These are phyloP conservation scores for Phytophthora megakarya DNA, from an alignment of 352 stramenopile genomes.

Conservation along the genomic window DNA sequence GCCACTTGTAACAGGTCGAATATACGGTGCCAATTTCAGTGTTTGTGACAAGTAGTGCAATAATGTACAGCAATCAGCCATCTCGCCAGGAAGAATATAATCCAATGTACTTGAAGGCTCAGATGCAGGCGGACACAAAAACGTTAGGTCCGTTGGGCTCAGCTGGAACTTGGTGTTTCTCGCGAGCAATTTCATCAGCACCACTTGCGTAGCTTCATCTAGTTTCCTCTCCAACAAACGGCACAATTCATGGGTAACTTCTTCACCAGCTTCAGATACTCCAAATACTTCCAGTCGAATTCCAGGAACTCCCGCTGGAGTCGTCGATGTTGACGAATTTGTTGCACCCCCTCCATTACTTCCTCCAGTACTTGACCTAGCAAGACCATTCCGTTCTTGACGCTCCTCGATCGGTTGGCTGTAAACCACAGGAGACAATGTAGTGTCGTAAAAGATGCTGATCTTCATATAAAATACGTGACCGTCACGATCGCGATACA, in stretches of 20 bases:
- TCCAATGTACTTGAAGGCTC: conserved; percentile 44
- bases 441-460: conserved; percentile 53
- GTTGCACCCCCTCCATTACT: conserved; percentile 18
- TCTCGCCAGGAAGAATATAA: conserved; percentile 51
- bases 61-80: conserved; percentile 43
- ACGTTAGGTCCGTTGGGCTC: conserved; percentile 68
- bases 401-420: conserved; percentile 27
- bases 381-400: conserved; percentile 31
- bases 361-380: conserved; percentile 31
- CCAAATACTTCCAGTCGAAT: conserved; percentile 87
- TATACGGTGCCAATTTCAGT: conserved; percentile 55
- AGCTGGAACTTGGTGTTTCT: conserved; percentile 88
- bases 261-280: conserved; percentile 76
- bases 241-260: conserved; percentile 86
- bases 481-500: conserved; percentile 83
- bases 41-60: conserved; percentile 71
- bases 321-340: conserved; percentile 11
- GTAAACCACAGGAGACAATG: conserved; percentile 3
- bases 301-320: conserved; percentile 32
- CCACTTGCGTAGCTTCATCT: conserved; percentile 83
- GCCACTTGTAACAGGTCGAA: conserved; percentile 50
- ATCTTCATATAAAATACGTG: conserved; percentile 92
- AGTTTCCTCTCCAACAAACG: conserved; percentile 84
- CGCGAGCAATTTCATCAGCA: conserved; percentile 87
- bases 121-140: conserved; percentile 66